Evolutionary conservation across 208 protist species (phyloP).

Genomic region (Acanthamoeba sp.): DNA sequence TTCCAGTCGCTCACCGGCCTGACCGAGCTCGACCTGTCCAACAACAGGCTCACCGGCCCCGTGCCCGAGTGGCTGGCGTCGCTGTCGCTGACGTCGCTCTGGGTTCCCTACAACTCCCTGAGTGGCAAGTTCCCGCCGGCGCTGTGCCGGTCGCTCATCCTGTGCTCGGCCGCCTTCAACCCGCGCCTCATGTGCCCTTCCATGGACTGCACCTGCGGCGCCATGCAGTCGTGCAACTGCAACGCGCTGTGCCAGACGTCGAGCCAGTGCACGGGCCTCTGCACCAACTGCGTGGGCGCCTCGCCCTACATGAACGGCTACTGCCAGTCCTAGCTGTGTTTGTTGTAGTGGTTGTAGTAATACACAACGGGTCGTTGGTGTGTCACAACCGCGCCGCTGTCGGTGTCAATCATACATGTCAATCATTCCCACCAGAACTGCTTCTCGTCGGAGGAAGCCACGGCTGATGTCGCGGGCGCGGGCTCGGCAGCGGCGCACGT

Average conservation of each 20-base stretch:
- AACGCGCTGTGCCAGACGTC: background rate
- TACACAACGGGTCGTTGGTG: too few species aligned
- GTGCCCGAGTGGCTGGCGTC: slow-evolving; percentile 30
- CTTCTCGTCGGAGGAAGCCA: too few species aligned
- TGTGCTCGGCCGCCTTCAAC: slow-evolving; percentile 33
- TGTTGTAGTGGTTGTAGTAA: too few species aligned
- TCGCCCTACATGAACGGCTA: slow-evolving; percentile 17
- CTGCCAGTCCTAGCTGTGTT: too few species aligned
- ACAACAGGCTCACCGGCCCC: slow-evolving; percentile 14
- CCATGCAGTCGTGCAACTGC: slow-evolving; percentile 59
- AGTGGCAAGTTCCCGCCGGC: background rate
- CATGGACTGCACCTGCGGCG: slow-evolving; percentile 34
- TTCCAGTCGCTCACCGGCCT: background rate
- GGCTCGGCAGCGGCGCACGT: too few species aligned
- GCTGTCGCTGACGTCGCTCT: slow-evolving; percentile 8
- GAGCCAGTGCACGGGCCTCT: slow-evolving; percentile 8
- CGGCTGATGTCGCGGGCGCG: too few species aligned
- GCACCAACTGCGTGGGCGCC: slow-evolving; percentile 4
- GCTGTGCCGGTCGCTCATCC: slow-evolving; percentile 27
- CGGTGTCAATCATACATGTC: too few species aligned
- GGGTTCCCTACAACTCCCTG: slow-evolving; percentile 9
- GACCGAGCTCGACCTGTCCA: background rate
- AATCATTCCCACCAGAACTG: too few species aligned
- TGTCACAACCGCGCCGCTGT: too few species aligned
- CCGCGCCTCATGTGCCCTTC: slow-evolving; percentile 30